Evolutionary conservation across 495 filamentous ascomycete species (phyloP).

Genomic region (Penicillium cinerascens): DNA sequence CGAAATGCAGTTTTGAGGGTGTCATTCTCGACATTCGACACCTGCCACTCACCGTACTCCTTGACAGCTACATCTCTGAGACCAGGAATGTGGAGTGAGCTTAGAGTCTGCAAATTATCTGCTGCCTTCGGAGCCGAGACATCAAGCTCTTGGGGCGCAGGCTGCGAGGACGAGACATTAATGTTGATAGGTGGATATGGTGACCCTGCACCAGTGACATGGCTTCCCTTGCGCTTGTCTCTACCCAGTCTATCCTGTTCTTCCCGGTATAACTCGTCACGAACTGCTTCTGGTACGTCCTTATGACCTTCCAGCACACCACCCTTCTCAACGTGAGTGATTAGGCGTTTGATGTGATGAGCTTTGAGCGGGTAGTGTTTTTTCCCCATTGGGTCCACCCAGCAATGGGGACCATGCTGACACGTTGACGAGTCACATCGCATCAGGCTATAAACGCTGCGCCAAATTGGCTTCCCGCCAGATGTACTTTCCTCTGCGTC

Average conservation of each 20-base stretch:
- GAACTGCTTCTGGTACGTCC: background rate
- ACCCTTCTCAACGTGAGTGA: background rate
- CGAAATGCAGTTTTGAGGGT: conserved; percentile 17
- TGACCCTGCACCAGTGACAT: background rate
- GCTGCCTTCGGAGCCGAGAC: background rate
- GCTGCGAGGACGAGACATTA: conserved; percentile 15
- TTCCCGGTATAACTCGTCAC: background rate
- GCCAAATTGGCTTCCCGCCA: conserved; percentile 21
- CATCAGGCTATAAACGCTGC: conserved; percentile 29
- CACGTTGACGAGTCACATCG: conserved; percentile 7
- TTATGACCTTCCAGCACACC: background rate
- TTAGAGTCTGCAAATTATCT: background rate
- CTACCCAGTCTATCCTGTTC: background rate
- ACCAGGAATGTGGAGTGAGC: conserved; percentile 5
- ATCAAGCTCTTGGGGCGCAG: background rate
- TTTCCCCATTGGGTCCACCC: background rate
- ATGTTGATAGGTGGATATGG: conserved; percentile 20
- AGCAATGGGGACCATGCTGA: background rate
- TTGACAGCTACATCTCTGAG: conserved; percentile 17
- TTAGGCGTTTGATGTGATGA: background rate
- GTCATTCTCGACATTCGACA: conserved; percentile 14
- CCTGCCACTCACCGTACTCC: conserved; percentile 22
- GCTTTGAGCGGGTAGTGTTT: background rate
- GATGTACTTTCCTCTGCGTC: background rate
- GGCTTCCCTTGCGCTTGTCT: background rate